Evolutionary conservation across 345 rosid species (phyloP).

Genomic region (Euclidium syriacum): DNA sequence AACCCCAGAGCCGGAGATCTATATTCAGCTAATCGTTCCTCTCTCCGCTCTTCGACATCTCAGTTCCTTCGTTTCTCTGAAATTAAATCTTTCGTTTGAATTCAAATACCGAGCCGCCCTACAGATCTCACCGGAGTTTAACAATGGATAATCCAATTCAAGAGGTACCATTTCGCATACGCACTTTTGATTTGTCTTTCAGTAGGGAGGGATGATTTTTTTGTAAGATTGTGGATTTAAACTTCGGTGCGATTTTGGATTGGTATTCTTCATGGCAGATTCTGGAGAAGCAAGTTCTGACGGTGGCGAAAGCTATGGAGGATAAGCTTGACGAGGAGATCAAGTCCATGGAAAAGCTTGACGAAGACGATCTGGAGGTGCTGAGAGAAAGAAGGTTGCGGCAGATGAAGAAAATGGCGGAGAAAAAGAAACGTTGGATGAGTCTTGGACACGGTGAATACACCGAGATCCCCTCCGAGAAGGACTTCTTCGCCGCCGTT

Average conservation of each 20-base stretch:
- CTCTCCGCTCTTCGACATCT: too few relatives aligned
- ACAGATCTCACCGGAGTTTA: background rate
- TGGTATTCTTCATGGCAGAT: conserved; percentile 37
- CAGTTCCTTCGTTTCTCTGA: background rate
- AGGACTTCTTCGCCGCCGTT: conserved; percentile 78
- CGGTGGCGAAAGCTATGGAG: conserved; percentile 92
- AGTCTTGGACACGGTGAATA: conserved; percentile 94
- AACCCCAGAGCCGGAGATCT: background rate
- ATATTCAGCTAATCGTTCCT: background rate
- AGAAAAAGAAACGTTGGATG: conserved; percentile 91
- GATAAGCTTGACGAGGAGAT: conserved; percentile 91
- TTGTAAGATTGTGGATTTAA: background rate
- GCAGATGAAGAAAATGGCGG: conserved; percentile 96
- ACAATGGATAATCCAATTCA: conserved; percentile 6
- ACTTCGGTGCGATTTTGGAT: background rate
- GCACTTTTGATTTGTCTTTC: background rate
- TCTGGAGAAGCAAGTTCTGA: conserved; percentile 74
- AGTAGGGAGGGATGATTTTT: background rate
- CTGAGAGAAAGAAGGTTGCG: conserved; percentile 72
- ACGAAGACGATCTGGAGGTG: conserved; percentile 75
- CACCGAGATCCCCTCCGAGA: conserved; percentile 75
- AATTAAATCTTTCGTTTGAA: background rate
- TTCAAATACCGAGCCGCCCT: background rate
- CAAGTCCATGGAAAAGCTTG: conserved; percentile 73
- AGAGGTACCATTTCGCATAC: background rate